phyloP scores from a whole-genome alignment of 2,329 filamentous ascomycete genomes.

The Trichoderma sp. region DNA sequence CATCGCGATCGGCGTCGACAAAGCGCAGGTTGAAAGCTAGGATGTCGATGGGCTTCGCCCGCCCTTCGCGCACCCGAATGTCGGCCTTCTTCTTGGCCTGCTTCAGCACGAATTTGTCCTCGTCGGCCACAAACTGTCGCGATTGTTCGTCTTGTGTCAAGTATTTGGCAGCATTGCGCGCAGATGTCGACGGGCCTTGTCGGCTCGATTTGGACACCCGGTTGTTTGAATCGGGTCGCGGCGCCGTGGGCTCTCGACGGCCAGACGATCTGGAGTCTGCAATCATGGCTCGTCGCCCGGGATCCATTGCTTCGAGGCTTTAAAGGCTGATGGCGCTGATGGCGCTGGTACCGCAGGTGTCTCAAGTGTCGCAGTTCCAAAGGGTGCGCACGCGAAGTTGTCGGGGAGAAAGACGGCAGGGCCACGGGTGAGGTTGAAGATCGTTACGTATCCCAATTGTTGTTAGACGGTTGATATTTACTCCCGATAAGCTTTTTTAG shows the following conservation, averaged over 20 bases:
- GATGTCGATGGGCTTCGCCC: constrained; percentile 91
- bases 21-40: constrained; percentile 88
- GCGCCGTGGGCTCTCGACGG: constrained; percentile 55
- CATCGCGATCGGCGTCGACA: constrained; percentile 79
- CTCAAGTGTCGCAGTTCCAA: neutral
- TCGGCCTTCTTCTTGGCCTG: constrained; percentile 98
- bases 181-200: constrained; percentile 34
- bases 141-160: constrained; percentile 77
- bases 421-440: neutral
- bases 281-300: constrained; percentile 57
- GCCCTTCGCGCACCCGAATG: constrained; percentile 86
- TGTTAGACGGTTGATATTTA: constrained; percentile 9
- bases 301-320: constrained; percentile 48
- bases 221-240: constrained; percentile 56
- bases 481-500: constrained; percentile 24
- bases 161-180: constrained; percentile 44
- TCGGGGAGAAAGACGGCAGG: neutral
- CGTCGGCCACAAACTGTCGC: constrained; percentile 84
- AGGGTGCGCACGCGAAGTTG: neutral
- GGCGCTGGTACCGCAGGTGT: no score
- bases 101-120: constrained; percentile 93
- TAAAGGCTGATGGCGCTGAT: neutral
- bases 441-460: neutral
- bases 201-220: constrained; percentile 58
- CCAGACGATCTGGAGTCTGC: constrained; percentile 46